These are phyloP conservation scores for Waitea zeae DNA, from an alignment of 1,284 basidiomycete species.

Conservation along the genomic window DNA sequence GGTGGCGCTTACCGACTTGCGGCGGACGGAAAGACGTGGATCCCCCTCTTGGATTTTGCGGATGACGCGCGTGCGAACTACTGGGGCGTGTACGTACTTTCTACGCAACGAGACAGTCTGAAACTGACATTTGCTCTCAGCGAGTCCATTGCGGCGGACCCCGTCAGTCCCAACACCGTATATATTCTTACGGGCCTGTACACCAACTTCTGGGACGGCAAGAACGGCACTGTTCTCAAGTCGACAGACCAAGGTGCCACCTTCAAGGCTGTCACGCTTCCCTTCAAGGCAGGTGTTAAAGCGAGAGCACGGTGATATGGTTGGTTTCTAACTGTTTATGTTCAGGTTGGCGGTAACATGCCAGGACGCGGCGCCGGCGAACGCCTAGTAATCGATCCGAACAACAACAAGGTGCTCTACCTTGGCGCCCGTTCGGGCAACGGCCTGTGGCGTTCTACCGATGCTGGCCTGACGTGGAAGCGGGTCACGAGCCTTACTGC, in stretches of 20 bases:
- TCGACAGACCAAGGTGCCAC: conserved; percentile 39
- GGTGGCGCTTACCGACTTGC: conserved; percentile 49
- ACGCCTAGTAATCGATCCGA: conserved; percentile 8
- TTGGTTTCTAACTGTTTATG: too few relatives aligned
- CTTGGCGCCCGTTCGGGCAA: conserved; percentile 39
- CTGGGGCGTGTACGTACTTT: conserved; percentile 31
- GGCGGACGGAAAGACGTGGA: conserved; percentile 28
- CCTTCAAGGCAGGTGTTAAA: too few relatives aligned
- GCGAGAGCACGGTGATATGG: too few relatives aligned
- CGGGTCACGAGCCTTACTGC: conserved; percentile 39
- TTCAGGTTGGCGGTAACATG: conserved; percentile 40
- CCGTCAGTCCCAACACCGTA: conserved; percentile 32
- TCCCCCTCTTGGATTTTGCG: conserved; percentile 39
- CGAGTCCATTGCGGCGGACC: conserved; percentile 30
- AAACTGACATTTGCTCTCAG: background rate
- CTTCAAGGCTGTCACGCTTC: conserved; percentile 29
- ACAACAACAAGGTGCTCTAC: conserved; percentile 1
- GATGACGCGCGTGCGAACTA: conserved; percentile 39
- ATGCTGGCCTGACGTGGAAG: conserved; percentile 36
- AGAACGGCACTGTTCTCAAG: conserved; percentile 45
- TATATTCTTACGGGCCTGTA: conserved; percentile 47
- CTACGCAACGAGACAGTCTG: background rate
- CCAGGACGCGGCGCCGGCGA: conserved; percentile 38
- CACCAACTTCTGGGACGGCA: conserved; percentile 48
- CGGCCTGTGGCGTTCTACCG: conserved; percentile 45